Evolutionary conservation across 345 rosid species (phyloP).

Genomic region (Eucalyptus cladocalyx): DNA sequence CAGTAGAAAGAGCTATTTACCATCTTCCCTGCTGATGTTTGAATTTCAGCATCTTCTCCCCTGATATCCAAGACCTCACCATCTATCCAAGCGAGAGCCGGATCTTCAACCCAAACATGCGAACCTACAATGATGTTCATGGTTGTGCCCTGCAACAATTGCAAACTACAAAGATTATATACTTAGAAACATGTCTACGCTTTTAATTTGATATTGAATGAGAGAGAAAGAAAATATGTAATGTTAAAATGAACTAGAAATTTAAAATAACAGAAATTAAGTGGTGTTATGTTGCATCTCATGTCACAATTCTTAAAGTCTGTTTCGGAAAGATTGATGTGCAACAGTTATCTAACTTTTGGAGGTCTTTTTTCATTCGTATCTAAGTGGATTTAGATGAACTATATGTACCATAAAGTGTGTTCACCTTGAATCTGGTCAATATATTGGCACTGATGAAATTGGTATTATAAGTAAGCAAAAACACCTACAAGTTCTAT

Average conservation of each 20-base stretch:
- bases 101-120: constrained; percentile 73
- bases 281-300: background rate
- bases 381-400: background rate
- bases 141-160: constrained; percentile 16
- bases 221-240: background rate
- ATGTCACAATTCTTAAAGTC: background rate
- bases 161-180: background rate
- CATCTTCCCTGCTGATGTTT: constrained; percentile 31
- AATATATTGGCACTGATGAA: background rate
- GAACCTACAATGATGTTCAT: constrained; percentile 38
- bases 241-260: background rate
- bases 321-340: background rate
- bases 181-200: background rate
- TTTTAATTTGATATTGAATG: background rate
- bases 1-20: constrained; percentile 10
- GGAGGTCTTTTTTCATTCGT: background rate
- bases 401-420: background rate
- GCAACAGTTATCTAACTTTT: background rate
- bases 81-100: constrained; percentile 49
- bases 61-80: constrained; percentile 47
- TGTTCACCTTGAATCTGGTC: background rate
- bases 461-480: background rate
- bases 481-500: background rate
- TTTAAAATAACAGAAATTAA: background rate
- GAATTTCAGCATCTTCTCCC: constrained; percentile 51